These are phyloP conservation scores for Diaporthe australafricana DNA, from an alignment of 2,329 filamentous ascomycete genomes.

Conservation along the genomic window DNA sequence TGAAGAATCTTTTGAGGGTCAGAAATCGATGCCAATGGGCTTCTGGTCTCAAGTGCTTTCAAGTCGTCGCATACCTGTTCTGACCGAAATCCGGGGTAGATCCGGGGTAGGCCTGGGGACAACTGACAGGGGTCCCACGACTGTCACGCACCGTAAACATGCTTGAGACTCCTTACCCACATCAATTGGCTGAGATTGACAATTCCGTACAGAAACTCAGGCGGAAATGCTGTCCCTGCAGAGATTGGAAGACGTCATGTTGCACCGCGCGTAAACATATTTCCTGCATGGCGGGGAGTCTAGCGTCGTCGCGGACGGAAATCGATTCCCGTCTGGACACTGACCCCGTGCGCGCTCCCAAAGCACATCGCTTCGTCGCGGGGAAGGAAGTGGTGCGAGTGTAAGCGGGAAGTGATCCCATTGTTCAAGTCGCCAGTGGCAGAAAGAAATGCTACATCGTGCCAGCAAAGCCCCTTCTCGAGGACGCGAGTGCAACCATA, in stretches of 20 bases:
- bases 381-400: not conserved
- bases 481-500: not conserved
- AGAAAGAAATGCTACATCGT: not conserved
- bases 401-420: too few species aligned
- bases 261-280: constrained; percentile 8
- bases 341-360: not conserved
- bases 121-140: not conserved
- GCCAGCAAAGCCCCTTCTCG: not conserved
- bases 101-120: not conserved
- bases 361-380: not conserved
- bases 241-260: not conserved
- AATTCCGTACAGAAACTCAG: too few species aligned
- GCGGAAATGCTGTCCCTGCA: not conserved
- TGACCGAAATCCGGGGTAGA: not conserved
- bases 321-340: constrained; percentile 7
- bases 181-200: not conserved
- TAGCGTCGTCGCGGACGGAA: not conserved
- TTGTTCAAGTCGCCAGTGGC: too few species aligned
- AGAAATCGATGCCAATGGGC: not conserved
- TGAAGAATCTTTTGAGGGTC: rapidly evolving
- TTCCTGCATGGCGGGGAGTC: not conserved
- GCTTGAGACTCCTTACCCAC: too few species aligned
- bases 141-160: not conserved
- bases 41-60: not conserved
- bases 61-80: not conserved